These are phyloP conservation scores for Acacia confusa DNA, from an alignment of 306 rosid species.

Conservation along the genomic window DNA sequence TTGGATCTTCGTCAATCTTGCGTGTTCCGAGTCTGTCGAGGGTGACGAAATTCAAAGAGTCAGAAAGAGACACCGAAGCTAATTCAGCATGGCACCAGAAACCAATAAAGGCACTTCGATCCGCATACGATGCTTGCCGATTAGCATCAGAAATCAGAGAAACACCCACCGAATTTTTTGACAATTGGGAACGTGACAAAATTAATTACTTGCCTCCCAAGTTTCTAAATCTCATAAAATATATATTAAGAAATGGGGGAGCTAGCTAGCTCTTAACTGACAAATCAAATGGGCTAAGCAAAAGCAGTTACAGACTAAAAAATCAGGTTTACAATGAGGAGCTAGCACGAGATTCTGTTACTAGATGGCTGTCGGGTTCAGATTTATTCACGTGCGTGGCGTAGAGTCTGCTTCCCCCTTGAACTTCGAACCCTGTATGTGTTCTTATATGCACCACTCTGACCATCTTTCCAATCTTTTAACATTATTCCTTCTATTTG, in stretches of 20 bases:
- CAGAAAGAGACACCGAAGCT: background rate
- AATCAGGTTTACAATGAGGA: conserved; percentile 30
- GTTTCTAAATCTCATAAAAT: conserved; percentile 30
- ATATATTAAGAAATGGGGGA: conserved; percentile 10
- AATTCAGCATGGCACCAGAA: background rate
- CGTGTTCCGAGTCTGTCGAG: background rate
- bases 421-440: conserved; percentile 15
- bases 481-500: background rate
- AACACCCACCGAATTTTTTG: conserved; percentile 25
- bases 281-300: background rate
- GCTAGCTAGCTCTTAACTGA: background rate
- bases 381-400: conserved; percentile 48
- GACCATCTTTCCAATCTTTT: conserved; percentile 26
- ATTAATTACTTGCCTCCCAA: conserved; percentile 48
- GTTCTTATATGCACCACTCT: conserved; percentile 21
- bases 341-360: conserved; percentile 49
- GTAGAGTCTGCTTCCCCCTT: conserved; percentile 30
- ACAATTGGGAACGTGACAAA: conserved; percentile 9
- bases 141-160: background rate
- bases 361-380: conserved; percentile 31
- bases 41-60: background rate
- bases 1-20: background rate
- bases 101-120: background rate
- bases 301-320: conserved; percentile 7
- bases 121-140: background rate